Conservation (phyloP, 768 basidiomycete genomes). For the Phaffia tasmanica region DNA sequence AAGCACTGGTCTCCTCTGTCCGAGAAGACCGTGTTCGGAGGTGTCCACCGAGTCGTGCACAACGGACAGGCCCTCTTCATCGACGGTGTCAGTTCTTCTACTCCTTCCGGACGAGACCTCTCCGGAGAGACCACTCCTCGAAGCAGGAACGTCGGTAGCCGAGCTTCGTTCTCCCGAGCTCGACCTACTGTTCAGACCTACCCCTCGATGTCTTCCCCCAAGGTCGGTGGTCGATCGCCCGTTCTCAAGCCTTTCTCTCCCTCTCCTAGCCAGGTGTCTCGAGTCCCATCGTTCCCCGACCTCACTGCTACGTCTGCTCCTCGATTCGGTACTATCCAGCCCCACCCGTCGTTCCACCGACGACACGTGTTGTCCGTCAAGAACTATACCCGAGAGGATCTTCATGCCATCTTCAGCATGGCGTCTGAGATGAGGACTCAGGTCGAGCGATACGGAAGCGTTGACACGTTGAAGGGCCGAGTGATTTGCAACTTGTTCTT, state of each 20-base stretch:
- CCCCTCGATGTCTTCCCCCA: slow-evolving; percentile 26
- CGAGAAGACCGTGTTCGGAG: slow-evolving; percentile 52
- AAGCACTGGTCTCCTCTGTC: slow-evolving; percentile 74
- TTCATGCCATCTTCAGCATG: slow-evolving; percentile 85
- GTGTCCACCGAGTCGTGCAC: slow-evolving; percentile 79
- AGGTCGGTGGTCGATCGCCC: slow-evolving; percentile 24
- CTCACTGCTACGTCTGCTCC: slow-evolving; percentile 28
- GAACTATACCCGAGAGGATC: slow-evolving; percentile 76
- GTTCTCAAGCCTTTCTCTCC: slow-evolving; percentile 25
- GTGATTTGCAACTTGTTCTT: slow-evolving; percentile 89
- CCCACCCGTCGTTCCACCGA: slow-evolving; percentile 80
- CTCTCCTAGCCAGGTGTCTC: slow-evolving; percentile 27
- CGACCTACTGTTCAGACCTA: slow-evolving; percentile 29
- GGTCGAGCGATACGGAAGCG: slow-evolving; percentile 76
- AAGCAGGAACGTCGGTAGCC: slow-evolving; percentile 31
- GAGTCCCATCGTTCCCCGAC: slow-evolving; percentile 29
- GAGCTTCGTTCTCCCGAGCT: slow-evolving; percentile 36
- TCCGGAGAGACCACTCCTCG: slow-evolving; percentile 29
- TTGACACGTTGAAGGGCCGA: slow-evolving; percentile 82
- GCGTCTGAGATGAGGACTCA: slow-evolving; percentile 95
- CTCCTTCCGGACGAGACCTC: slow-evolving; percentile 42
- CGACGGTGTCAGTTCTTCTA: slow-evolving; percentile 58
- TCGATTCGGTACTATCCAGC: slow-evolving; percentile 44
- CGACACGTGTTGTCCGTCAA: slow-evolving; percentile 90
- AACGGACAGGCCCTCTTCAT: slow-evolving; percentile 80